These are phyloP conservation scores for Stipa capillata DNA, from an alignment of 176 grass and related monocot species.

Conservation along the genomic window DNA sequence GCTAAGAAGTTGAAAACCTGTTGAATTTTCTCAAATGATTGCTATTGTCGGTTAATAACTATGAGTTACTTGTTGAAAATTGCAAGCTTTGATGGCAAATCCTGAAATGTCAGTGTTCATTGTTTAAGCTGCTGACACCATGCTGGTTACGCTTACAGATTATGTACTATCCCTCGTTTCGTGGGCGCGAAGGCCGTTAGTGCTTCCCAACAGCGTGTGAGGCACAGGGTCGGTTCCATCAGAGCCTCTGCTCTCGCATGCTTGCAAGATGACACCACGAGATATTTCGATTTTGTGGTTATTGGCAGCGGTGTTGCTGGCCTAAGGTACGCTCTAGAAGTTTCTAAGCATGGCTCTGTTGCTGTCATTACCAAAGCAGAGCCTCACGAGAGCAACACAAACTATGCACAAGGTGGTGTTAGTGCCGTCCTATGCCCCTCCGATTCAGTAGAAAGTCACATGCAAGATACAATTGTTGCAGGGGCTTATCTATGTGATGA, in stretches of 20 bases:
- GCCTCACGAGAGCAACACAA: conserved; percentile 96
- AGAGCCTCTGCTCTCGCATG: conserved; percentile 34
- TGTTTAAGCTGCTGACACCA: not conserved
- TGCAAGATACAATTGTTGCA: conserved; percentile 95
- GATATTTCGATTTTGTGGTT: conserved; percentile 81
- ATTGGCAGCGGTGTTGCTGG: conserved; percentile 95
- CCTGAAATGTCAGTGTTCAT: not conserved
- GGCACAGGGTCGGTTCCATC: not conserved
- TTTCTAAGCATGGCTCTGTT: conserved; percentile 76
- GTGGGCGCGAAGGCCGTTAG: conserved; percentile 10
- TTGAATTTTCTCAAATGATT: not conserved
- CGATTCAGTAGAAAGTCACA: conserved; percentile 94
- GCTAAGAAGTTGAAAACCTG: not conserved
- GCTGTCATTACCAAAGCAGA: conserved; percentile 94
- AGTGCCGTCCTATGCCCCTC: conserved; percentile 91
- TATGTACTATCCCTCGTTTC: conserved; percentile 26
- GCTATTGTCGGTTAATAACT: not conserved
- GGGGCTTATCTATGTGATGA: conserved; percentile 94
- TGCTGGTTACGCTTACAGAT: conserved; percentile 29
- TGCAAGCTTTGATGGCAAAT: not conserved
- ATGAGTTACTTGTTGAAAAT: not conserved
- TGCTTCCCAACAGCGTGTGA: conserved; percentile 8
- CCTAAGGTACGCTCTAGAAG: conserved; percentile 91
- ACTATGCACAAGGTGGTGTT: conserved; percentile 95
- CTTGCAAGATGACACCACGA: conserved; percentile 43